Conservation (phyloP, 2,329 filamentous ascomycete genomes). For the Hymenoscyphus fraxineus region DNA sequence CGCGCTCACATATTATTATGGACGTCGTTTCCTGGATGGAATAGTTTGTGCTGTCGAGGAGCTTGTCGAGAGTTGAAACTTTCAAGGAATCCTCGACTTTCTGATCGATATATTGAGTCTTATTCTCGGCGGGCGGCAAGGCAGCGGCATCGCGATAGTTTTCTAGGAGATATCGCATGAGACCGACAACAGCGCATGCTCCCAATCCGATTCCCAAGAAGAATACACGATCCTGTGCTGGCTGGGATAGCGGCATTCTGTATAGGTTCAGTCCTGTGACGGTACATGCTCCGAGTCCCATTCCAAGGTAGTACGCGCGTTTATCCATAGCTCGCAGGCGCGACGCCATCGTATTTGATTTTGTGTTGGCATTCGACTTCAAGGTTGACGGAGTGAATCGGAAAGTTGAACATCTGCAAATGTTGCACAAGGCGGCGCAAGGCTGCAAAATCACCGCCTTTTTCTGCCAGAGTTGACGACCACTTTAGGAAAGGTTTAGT, state of each 20-base stretch:
- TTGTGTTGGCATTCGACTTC: background rate
- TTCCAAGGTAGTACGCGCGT: background rate
- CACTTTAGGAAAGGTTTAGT: slow-evolving; percentile 18
- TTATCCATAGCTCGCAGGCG: slow-evolving; percentile 1
- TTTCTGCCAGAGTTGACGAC: slow-evolving; percentile 11
- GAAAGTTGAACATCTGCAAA: background rate
- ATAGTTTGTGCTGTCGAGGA: slow-evolving; percentile 68
- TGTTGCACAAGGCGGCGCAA: background rate
- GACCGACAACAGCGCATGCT: slow-evolving; percentile 53
- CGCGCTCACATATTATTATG: slow-evolving; percentile 53
- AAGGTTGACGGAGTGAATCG: background rate
- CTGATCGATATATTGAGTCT: slow-evolving; percentile 70
- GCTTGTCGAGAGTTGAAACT: slow-evolving; percentile 60
- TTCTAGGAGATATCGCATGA: slow-evolving; percentile 56
- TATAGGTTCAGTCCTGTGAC: slow-evolving; percentile 4
- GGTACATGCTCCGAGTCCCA: background rate
- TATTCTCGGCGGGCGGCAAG: slow-evolving; percentile 60
- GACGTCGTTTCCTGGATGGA: slow-evolving; percentile 67
- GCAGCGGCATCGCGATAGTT: slow-evolving; percentile 61
- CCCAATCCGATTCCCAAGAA: slow-evolving; percentile 42
- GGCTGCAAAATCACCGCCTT: slow-evolving; percentile 11
- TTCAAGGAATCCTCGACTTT: slow-evolving; percentile 70
- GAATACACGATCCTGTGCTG: slow-evolving; percentile 29
- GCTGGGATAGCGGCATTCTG: slow-evolving; percentile 30
- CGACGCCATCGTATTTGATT: slow-evolving; percentile 1